Percentiles rank a stretch among this genome's conserved stretches.
Conservation (phyloP, 139 green algal species). For the Parachlorella kessleri region DNA sequence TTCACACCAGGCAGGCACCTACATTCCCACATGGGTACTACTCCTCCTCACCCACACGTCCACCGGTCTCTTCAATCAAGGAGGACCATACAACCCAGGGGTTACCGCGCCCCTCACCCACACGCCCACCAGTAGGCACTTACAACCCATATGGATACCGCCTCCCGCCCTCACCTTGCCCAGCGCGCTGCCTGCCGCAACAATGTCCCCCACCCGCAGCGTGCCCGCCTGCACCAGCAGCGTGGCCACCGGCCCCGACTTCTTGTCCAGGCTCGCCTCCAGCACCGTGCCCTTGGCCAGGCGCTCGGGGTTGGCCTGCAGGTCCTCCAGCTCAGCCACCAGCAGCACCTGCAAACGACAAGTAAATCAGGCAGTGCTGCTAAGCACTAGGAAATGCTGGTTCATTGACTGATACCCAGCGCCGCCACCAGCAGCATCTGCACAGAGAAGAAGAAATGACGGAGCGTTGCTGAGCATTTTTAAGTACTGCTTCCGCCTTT, state of each 20-base stretch:
- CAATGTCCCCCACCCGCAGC: conserved; percentile 83
- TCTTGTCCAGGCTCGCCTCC: conserved; percentile 91
- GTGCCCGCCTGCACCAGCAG: conserved; percentile 93
- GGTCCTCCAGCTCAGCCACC: conserved; percentile 85
- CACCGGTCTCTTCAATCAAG: no score
- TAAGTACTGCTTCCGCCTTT: no score
- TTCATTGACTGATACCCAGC: no score
- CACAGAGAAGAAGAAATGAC: no score
- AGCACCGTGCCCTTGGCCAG: conserved; percentile 90
- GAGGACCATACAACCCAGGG: background rate
- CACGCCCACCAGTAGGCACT: background rate
- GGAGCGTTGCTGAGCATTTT: no score
- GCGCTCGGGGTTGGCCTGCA: conserved; percentile 76
- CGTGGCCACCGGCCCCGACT: conserved; percentile 81
- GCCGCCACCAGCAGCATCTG: no score
- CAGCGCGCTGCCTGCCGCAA: conserved; percentile 72
- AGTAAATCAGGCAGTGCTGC: no score
- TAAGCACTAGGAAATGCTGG: no score
- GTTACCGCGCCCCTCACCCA: background rate
- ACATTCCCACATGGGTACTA: no score
- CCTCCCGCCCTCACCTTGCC: conserved; percentile 72
- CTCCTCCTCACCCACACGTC: no score
- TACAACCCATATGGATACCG: background rate
- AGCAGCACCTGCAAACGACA: conserved; percentile 67
- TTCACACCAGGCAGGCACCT: no score